phyloP scores from a whole-genome alignment of 2,329 filamentous ascomycete species.

The Colletotrichum graminicola region DNA sequence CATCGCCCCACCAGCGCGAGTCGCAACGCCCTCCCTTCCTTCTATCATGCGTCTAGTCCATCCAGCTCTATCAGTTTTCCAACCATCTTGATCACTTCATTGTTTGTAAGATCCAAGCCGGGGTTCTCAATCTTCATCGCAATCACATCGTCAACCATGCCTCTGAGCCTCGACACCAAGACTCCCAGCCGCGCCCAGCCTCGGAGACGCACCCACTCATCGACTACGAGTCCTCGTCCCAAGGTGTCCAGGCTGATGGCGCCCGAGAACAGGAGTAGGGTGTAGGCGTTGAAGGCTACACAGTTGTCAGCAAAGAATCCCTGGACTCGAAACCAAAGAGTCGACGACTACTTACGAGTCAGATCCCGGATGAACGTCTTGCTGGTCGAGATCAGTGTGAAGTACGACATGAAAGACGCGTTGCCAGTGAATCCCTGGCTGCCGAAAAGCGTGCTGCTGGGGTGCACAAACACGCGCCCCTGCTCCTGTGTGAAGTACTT shows the following conservation, averaged over 20 bases:
- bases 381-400: slow-evolving; percentile 89
- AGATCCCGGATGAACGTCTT: slow-evolving; percentile 94
- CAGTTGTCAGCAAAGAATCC: slow-evolving; percentile 9
- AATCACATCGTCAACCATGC: slow-evolving; percentile 88
- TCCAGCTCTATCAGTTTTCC: slow-evolving; percentile 88
- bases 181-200: slow-evolving; percentile 98
- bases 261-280: slow-evolving; percentile 88
- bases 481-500: slow-evolving; percentile 92
- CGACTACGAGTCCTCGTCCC: slow-evolving; percentile 87
- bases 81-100: slow-evolving; percentile 81
- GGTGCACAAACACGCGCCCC: slow-evolving; percentile 92
- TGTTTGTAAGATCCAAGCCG: slow-evolving; percentile 66
- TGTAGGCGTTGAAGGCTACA: slow-evolving; percentile 87
- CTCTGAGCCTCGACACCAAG: slow-evolving; percentile 82
- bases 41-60: slow-evolving; percentile 76
- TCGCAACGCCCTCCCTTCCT: slow-evolving; percentile 3
- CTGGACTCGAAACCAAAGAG: neutral
- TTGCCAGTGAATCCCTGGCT: slow-evolving; percentile 81
- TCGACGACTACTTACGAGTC: slow-evolving; percentile 78
- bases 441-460: slow-evolving; percentile 86
- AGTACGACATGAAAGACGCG: slow-evolving; percentile 87
- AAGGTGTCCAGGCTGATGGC: slow-evolving; percentile 87
- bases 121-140: slow-evolving; percentile 85
- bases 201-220: slow-evolving; percentile 87
- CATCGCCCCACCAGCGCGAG: neutral